A percentile compares a stretch with the other conserved stretches of the same genome.
Conservation (phyloP, 371 early-diverging fungal species). For the Rozella allomycis region DNA sequence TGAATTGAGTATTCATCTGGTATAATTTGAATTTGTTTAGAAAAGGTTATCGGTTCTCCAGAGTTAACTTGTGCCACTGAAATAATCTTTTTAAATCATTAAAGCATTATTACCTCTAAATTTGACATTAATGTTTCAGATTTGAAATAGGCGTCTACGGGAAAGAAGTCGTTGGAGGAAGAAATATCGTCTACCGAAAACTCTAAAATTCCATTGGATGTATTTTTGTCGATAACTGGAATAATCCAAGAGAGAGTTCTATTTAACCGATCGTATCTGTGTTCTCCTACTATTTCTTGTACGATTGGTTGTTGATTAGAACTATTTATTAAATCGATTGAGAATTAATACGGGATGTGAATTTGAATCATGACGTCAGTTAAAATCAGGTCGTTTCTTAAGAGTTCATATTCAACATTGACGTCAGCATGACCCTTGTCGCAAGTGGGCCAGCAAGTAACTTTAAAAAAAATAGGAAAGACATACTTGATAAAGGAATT, state of each 20-base stretch:
- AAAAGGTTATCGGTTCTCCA: too few species aligned
- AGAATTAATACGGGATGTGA: conserved; percentile 54
- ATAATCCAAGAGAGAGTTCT: conserved; percentile 65
- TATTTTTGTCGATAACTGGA: conserved; percentile 47
- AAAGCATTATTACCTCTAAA: conserved; percentile 58
- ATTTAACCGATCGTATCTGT: conserved; percentile 42
- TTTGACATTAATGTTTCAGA: conserved; percentile 43
- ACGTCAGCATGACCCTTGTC: conserved; percentile 70
- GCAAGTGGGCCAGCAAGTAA: conserved; percentile 91
- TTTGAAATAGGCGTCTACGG: conserved; percentile 54
- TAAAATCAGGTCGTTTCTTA: conserved; percentile 44
- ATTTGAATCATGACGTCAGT: conserved; percentile 64
- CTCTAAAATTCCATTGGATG: conserved; percentile 56
- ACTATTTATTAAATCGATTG: neutral
- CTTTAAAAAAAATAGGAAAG: conserved; percentile 9
- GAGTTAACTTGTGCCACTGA: too few species aligned
- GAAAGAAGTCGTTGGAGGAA: conserved; percentile 48
- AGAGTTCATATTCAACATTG: conserved; percentile 81
- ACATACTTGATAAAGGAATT: conserved; percentile 58
- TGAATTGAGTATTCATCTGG: too few species aligned
- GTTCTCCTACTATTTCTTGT: conserved; percentile 41
- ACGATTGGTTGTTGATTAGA: conserved; percentile 30
- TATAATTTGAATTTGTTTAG: too few species aligned
- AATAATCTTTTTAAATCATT: too few species aligned
- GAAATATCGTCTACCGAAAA: conserved; percentile 47